A percentile compares a stretch with the other conserved stretches of the same genome.
phyloP scores from a whole-genome alignment of 2,329 filamentous ascomycete species.

The Verticillium nonalfalfae region DNA sequence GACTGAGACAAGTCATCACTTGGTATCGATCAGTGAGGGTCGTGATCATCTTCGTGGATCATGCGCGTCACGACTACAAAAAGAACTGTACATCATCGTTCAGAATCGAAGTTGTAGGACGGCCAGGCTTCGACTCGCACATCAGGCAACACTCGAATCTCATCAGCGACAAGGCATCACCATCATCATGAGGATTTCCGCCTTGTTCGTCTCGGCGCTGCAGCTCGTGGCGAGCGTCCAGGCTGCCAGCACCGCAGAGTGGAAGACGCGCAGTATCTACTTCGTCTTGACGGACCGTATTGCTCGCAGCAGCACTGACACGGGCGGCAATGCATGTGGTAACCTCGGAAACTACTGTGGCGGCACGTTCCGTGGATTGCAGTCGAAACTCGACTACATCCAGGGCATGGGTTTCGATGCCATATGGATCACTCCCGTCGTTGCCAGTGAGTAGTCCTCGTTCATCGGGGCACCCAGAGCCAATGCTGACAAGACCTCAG shows the following conservation, averaged over 20 bases:
- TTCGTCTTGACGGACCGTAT: conserved; percentile 53
- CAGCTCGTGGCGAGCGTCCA: neutral
- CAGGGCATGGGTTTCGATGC: conserved; percentile 54
- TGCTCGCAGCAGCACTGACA: conserved; percentile 38
- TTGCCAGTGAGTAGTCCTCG: conserved; percentile 26
- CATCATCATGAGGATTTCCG: neutral
- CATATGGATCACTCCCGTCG: conserved; percentile 53
- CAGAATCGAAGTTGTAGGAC: neutral
- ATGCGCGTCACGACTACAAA: neutral
- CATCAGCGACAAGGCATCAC: neutral
- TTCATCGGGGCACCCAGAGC: neutral
- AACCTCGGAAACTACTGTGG: conserved; percentile 48
- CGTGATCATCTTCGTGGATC: neutral
- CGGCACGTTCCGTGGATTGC: conserved; percentile 53
- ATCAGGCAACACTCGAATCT: neutral
- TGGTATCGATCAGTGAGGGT: neutral
- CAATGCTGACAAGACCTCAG: conserved; percentile 12
- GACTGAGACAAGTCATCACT: neutral
- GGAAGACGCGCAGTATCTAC: conserved; percentile 51
- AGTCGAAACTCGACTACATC: conserved; percentile 56
- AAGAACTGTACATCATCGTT: neutral
- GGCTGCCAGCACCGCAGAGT: conserved; percentile 22
- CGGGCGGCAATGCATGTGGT: conserved; percentile 34
- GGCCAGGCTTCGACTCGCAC: neutral
- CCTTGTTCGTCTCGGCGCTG: neutral